Base-by-base conservation (phyloP, 2,329 filamentous ascomycete genomes). In the Fusarium foetens region DNA sequence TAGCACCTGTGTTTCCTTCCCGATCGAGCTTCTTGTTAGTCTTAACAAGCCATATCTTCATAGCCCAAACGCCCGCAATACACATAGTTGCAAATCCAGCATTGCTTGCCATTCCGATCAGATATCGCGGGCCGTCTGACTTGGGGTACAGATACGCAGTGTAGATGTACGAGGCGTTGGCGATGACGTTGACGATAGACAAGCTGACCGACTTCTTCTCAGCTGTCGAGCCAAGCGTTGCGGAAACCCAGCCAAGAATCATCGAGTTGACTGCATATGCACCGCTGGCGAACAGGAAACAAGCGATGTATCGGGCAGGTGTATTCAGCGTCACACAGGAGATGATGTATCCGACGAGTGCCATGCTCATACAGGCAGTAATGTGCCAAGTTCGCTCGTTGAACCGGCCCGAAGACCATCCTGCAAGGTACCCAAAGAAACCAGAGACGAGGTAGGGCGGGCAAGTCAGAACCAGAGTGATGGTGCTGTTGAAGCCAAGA, bases 111-210 rank as follows among this genome's bases (percentile, higher is more conserved):
- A 85, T 83, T 8, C 82, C 84, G 19, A 81, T 83, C 2, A 81
- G 64, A 42, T 85, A 86, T 11, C 81, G 76, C 0, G 84, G 84
- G 2, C 79, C 82, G 23, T 84, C 79, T 25, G 73, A 80, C 52
- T 80, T 76, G 0, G 82, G 82, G 74, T 83, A 85, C 9, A 86
- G 72, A 60, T 85, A 85, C 2, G 84, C 81, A 2, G 83, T 85
- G 78, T 83, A 86, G 27, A 86, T 82, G 66, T 85, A 85, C 0
- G 80, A 82, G 0, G 80, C 81, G 43, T 85, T 85, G 33, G 81
- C 82, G 13, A 84, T 67, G 1, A 84, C 83, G 33, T 84, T 86
- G 35, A 85, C 83, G 36, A 85, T 82, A 8, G 80, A 80, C 21
- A 85, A 73, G 19, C 80, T 79, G 21, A 81, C 79, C 0, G 84